phyloP scores from a whole-genome alignment of 768 basidiomycete species.

The Xanthoconium stramineum region DNA sequence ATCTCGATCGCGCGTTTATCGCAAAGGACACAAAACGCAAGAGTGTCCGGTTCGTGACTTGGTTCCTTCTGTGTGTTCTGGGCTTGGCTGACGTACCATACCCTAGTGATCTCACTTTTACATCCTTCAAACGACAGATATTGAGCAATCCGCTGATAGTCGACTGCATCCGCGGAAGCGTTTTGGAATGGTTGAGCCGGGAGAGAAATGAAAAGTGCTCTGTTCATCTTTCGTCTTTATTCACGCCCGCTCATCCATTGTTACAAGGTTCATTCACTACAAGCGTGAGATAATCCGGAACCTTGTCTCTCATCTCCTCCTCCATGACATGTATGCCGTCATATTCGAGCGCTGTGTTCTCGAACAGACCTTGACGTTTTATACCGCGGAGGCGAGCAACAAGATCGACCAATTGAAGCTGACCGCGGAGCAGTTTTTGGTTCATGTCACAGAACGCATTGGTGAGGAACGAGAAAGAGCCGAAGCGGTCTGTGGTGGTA shows the following conservation, averaged over 20 bases:
- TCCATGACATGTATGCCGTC: conserved; percentile 52
- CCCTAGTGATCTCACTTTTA: conserved; percentile 54
- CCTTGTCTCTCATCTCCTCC: conserved; percentile 56
- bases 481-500: conserved; percentile 42
- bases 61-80: not conserved
- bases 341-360: conserved; percentile 58
- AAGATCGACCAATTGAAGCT: conserved; percentile 30
- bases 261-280: conserved; percentile 35
- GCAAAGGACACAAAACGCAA: conserved; percentile 34
- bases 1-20: conserved; percentile 69
- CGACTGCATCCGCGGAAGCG: conserved; percentile 40
- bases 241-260: not conserved
- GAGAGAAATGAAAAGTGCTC: conserved; percentile 48
- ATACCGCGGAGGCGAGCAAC: conserved; percentile 46
- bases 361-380: conserved; percentile 49
- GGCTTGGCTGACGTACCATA: not conserved
- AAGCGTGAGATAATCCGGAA: conserved; percentile 41
- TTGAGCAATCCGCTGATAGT: conserved; percentile 48
- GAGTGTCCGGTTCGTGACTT: conserved; percentile 43
- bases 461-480: conserved; percentile 58
- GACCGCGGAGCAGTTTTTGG: conserved; percentile 53
- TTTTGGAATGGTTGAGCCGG: conserved; percentile 49
- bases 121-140: conserved; percentile 48
- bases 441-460: conserved; percentile 42
- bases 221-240: not conserved